A percentile compares a stretch with the other conserved stretches of the same genome.
These are phyloP conservation scores for Sextonia rubra DNA, from an alignment of 164 flowering plant genomes.

Conservation along the genomic window DNA sequence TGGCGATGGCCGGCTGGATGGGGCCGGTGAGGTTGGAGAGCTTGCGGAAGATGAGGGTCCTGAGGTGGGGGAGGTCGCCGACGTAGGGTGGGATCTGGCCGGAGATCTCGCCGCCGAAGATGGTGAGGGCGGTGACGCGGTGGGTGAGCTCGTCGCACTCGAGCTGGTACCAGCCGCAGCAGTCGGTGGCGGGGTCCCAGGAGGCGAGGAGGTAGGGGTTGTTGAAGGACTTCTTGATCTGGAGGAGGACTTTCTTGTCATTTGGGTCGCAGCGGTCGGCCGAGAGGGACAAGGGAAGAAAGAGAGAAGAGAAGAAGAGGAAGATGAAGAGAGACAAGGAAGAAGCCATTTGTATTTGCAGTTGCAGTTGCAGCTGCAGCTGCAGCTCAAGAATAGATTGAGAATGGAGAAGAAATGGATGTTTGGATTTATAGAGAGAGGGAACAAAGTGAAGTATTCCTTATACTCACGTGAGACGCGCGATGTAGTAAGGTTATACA, in stretches of 20 bases:
- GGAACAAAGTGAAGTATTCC: too few relatives aligned
- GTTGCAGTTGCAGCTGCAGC: background rate
- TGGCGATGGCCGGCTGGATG: conserved; percentile 49
- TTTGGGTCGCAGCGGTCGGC: conserved; percentile 43
- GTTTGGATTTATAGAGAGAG: background rate
- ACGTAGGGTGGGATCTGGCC: conserved; percentile 56
- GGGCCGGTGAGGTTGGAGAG: conserved; percentile 55
- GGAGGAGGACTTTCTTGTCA: conserved; percentile 62
- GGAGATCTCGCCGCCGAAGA: conserved; percentile 34
- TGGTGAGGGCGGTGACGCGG: conserved; percentile 49
- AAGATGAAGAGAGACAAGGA: conserved; percentile 3
- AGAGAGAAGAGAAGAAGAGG: conserved; percentile 5
- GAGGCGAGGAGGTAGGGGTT: conserved; percentile 63
- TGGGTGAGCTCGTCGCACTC: conserved; percentile 38
- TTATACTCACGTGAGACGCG: too few relatives aligned
- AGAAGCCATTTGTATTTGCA: background rate
- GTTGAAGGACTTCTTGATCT: conserved; percentile 49
- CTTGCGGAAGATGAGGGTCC: conserved; percentile 39
- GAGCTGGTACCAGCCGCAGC: conserved; percentile 62
- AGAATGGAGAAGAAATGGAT: background rate
- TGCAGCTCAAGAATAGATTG: too few relatives aligned
- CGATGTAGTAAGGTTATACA: too few relatives aligned
- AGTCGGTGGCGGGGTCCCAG: conserved; percentile 44
- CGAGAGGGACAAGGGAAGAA: conserved; percentile 5
- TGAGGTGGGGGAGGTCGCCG: conserved; percentile 58